Base-by-base conservation (phyloP, 2,329 filamentous ascomycete species). In the Fusarium pilosicola region DNA sequence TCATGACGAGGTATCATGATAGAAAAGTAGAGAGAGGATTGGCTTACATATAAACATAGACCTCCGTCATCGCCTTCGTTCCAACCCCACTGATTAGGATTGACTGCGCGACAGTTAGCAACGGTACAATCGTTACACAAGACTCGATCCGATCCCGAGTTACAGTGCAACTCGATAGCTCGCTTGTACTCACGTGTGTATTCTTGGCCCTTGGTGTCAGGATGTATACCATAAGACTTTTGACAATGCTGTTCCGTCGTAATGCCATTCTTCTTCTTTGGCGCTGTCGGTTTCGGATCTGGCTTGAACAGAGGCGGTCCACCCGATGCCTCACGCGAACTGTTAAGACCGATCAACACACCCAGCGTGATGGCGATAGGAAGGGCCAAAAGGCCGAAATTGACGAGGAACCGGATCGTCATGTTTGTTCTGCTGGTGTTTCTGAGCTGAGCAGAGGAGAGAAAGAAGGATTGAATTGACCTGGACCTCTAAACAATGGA, bases 51-150 rank as follows among this genome's bases (percentile, higher is more conserved):
- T 83, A 89, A 83, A 77, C 88, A 89, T 32, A 89, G 77, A 24
- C 73, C 77, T 42, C 86, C 86, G 5, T 78, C 74, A 22, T 80
- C 77, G 15, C 80, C 80, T 18, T 79, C 74, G 28, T 80, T 73
- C 76, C 85, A 83, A 72, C 85, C 86, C 87, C 87, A 89, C 79
- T 88, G 87, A 73, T 89, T 89, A 52, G 87, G 87, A 74, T 89
- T 88, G 62, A 88, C 87, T 88, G 65, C 87, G 64, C 48, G 58
- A 48, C 39, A 56, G 63, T 76, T 49, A 78, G 76, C 42, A 41
- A 28, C 13, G 32, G 24, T 22, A 28, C 36, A 36, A 52, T 44
- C 26, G 58, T 65, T 32, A 46, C 55, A 65, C 70, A 55, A 58
- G 52, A 61, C 48, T 38, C 8, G 48, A 38, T 51, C 39, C 18